These are phyloP conservation scores for Hyparrhenia diplandra DNA, from an alignment of 176 grass and related monocot genomes.

Conservation along the genomic window DNA sequence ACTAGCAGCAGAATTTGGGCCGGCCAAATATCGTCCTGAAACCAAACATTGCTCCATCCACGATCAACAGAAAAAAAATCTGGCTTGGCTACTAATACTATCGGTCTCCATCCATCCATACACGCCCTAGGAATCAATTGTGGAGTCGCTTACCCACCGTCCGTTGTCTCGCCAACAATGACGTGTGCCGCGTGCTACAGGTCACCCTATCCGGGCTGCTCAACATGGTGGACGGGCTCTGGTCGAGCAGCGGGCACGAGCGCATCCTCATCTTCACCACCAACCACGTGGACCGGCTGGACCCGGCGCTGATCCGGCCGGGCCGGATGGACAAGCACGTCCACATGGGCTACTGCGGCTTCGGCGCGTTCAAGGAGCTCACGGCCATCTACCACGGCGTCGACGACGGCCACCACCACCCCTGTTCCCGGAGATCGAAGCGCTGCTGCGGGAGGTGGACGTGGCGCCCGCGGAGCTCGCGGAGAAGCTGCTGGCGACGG, in stretches of 20 bases:
- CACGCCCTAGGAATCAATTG: no score
- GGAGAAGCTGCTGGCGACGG: slow-evolving; percentile 34
- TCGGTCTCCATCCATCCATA: no score
- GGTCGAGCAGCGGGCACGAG: slow-evolving; percentile 49
- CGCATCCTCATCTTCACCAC: slow-evolving; percentile 57
- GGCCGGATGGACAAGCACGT: slow-evolving; percentile 52
- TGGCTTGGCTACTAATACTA: no score
- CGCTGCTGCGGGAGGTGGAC: slow-evolving; percentile 42
- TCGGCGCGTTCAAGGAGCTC: slow-evolving; percentile 43
- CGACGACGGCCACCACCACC: slow-evolving; percentile 11
- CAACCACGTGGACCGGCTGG: slow-evolving; percentile 42
- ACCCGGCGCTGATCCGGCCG: slow-evolving; percentile 38
- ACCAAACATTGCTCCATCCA: no score
- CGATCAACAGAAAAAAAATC: no score
- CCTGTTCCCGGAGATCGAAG: slow-evolving; percentile 36
- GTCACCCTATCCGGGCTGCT: slow-evolving; percentile 46
- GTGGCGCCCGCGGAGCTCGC: slow-evolving; percentile 42
- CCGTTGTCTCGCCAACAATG: background rate
- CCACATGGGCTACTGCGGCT: slow-evolving; percentile 43
- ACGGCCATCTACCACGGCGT: slow-evolving; percentile 34
- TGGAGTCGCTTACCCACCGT: background rate
- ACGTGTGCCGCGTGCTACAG: slow-evolving; percentile 17
- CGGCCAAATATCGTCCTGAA: no score
- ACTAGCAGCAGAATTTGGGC: no score
- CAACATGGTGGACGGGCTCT: slow-evolving; percentile 61